A percentile compares a stretch with the other conserved stretches of the same genome.
Conservation (phyloP, 495 filamentous ascomycete genomes). For the Hypoxylon fragiforme region DNA sequence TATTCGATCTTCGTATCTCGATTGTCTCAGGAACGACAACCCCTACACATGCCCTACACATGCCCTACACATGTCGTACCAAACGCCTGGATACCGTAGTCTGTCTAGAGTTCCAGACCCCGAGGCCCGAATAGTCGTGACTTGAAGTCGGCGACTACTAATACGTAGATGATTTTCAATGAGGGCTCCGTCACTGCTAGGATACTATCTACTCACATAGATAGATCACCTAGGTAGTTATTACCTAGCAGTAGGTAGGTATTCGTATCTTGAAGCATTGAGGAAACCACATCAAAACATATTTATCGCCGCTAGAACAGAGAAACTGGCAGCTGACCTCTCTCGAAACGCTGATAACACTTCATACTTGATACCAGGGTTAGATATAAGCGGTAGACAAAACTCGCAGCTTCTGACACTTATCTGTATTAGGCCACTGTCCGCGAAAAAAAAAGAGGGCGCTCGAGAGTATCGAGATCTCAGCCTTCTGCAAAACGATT, state of each 20-base stretch:
- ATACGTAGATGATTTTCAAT: no score
- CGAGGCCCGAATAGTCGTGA: conserved; percentile 5
- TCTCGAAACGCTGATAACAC: conserved; percentile 8
- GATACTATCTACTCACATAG: no score
- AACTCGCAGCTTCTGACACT: conserved; percentile 3
- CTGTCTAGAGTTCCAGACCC: background rate
- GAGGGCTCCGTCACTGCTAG: no score
- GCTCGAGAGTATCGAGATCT: no score
- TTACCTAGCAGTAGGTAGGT: no score
- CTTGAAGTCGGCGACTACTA: conserved; percentile 12
- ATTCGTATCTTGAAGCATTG: background rate
- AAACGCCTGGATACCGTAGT: no score
- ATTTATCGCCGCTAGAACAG: conserved; percentile 2
- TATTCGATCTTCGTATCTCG: background rate
- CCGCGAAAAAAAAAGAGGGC: conserved; percentile 10
- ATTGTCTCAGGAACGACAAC: conserved; percentile 1
- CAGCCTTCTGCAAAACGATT: no score
- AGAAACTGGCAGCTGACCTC: conserved; percentile 5
- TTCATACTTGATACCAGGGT: no score
- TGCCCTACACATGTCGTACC: background rate
- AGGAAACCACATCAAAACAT: conserved; percentile 12
- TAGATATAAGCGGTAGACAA: conserved; percentile 6
- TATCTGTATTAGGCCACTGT: conserved; percentile 13
- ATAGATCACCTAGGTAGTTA: no score
- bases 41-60: background rate